A percentile compares a stretch with the other conserved stretches of the same genome.
These are phyloP conservation scores for Aspergillus fijiensis DNA, from an alignment of 2,329 filamentous ascomycete species.

Conservation along the genomic window DNA sequence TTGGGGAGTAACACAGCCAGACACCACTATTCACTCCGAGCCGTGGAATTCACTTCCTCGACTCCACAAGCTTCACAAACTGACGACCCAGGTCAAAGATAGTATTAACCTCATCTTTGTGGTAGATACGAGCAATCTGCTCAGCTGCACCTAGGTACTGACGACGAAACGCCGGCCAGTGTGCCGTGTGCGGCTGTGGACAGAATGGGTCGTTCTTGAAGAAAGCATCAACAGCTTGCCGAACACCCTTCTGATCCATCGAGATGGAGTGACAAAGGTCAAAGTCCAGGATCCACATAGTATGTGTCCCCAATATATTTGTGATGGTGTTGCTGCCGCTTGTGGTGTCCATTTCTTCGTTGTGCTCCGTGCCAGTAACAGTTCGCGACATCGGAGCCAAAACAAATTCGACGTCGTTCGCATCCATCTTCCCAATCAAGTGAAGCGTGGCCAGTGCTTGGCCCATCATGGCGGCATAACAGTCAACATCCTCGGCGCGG, in stretches of 20 bases:
- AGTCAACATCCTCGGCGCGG: conserved; percentile 14
- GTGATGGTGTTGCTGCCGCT: neutral
- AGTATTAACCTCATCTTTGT: too few species aligned
- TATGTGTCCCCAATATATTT: conserved; percentile 33
- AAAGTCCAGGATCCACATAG: conserved; percentile 52
- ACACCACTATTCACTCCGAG: too few species aligned
- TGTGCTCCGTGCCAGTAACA: neutral
- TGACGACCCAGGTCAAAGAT: too few species aligned
- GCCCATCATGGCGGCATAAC: conserved; percentile 50
- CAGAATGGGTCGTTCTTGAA: conserved; percentile 55
- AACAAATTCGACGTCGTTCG: conserved; percentile 58
- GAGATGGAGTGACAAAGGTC: conserved; percentile 42
- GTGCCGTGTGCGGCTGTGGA: conserved; percentile 38
- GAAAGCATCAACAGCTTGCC: conserved; percentile 47
- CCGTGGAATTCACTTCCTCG: too few species aligned
- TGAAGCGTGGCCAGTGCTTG: conserved; percentile 53
- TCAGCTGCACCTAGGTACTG: conserved; percentile 23
- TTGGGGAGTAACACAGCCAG: too few species aligned
- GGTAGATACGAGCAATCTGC: neutral
- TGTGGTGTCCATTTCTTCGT: too few species aligned
- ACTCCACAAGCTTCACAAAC: too few species aligned
- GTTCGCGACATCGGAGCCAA: conserved; percentile 31
- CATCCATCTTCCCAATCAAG: conserved; percentile 51
- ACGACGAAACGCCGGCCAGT: conserved; percentile 30
- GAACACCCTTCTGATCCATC: conserved; percentile 43